Evolutionary conservation across 305 asterid genomes (phyloP), one percentile per base, ranked within the genome.

Genomic region (Solanum hybrid): DNA sequence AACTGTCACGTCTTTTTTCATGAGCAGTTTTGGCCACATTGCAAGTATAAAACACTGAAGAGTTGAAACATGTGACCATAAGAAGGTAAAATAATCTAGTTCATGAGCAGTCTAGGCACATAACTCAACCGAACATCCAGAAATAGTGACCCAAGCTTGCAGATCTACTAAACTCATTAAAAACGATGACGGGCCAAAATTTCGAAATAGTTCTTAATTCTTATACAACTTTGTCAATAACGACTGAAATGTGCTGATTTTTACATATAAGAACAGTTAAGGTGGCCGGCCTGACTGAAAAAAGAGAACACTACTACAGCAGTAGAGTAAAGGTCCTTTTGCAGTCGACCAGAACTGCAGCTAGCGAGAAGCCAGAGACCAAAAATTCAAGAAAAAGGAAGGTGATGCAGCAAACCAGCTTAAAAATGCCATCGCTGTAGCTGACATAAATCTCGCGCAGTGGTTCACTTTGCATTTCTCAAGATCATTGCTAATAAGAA

Each of bases 361-460:
- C 90, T 92, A 94, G 79, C 90, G 95, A 29, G 98, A 94, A 51
- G 99, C 98, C 86, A 97, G 90, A 2, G 98, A 93, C 99, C 99
- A 96, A 90, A 96, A 95, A 78, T 96, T 96, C 79, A 96, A 90
- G 92, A 97, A 91, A 89, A 95, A 97, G 1, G 99, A 95, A 1
- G 99, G 98, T 24, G 95, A 93, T 17, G 91, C 99, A 1, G 98
- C 93, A 87, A 95, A 95, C 99, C 99, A 97, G 94, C 99, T 93
- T 78, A 97, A 93, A 35, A 97, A 97, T 34, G 98, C 98, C 99
- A 97, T 94, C 85, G 98, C 98, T 79, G 99, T 96, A 35, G 99
- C 97, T 8, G 98, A 94, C 95, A 95, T 96, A 90, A 97, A 97
- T 91, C 97, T 94, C 20, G 95, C 90, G 93, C 99, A 97, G 92